A percentile compares a stretch with the other conserved stretches of the same genome.
Conservation (phyloP, 192 early-diverging fungal species). For the Lobosporangium transversale region DNA sequence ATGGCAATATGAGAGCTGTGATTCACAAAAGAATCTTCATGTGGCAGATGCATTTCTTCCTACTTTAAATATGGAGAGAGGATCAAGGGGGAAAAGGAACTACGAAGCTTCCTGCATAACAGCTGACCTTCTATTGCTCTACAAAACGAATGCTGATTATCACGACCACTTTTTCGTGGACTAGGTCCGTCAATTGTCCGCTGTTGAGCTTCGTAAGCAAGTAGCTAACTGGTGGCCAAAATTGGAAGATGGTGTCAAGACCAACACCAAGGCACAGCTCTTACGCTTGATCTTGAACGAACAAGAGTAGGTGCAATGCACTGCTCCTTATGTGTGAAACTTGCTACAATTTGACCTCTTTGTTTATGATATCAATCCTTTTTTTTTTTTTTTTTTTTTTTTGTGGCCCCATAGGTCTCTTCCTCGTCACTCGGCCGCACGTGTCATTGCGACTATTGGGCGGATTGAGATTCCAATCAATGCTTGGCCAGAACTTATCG, state of each 20-base stretch:
- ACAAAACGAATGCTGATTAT: not conserved
- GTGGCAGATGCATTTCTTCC: too few species aligned
- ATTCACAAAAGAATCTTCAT: not conserved
- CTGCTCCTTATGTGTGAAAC: not conserved
- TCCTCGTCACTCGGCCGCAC: conserved; percentile 82
- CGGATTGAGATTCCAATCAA: conserved; percentile 80
- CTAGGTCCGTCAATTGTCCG: conserved; percentile 83
- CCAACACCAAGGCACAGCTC: conserved; percentile 71
- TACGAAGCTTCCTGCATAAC: too few species aligned
- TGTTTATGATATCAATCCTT: not conserved
- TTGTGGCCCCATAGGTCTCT: conserved; percentile 68
- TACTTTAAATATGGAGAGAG: too few species aligned
- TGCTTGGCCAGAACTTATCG: conserved; percentile 81
- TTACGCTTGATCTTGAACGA: conserved; percentile 81
- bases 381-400: too few species aligned
- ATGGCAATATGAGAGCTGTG: not conserved
- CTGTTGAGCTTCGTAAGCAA: conserved; percentile 91
- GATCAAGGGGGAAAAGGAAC: too few species aligned
- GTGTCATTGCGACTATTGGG: conserved; percentile 91
- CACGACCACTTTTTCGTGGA: not conserved
- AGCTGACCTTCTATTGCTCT: not conserved
- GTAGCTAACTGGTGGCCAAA: conserved; percentile 81
- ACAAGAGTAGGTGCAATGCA: conserved; percentile 62
- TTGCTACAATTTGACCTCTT: not conserved
- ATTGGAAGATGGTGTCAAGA: conserved; percentile 63